Evolutionary conservation across 1,284 basidiomycete genomes (phyloP).

Genomic region (Neolentinus lepideus): DNA sequence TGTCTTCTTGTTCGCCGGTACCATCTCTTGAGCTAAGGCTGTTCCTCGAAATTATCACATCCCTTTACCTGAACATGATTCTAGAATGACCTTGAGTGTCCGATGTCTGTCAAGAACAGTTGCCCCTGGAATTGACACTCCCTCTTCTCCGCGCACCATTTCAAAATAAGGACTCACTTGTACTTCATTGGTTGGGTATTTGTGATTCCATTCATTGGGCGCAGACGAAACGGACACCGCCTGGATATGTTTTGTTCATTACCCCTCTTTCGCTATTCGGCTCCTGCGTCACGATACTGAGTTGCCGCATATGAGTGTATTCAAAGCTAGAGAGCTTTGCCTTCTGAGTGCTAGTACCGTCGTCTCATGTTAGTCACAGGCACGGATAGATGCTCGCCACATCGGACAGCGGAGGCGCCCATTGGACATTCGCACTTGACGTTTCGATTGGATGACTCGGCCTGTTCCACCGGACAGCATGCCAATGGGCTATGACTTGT

Average conservation of each 20-base stretch:
- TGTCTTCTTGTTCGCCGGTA: background rate
- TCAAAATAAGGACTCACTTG: background rate
- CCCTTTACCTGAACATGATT: background rate
- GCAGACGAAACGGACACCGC: background rate
- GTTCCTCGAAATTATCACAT: background rate
- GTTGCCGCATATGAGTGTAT: background rate
- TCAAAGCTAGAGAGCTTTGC: background rate
- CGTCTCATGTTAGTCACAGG: background rate
- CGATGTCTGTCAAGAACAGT: background rate
- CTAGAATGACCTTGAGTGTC: background rate
- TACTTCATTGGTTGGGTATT: background rate
- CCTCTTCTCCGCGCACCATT: background rate
- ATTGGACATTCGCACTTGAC: background rate
- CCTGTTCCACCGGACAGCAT: background rate
- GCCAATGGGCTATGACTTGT: background rate
- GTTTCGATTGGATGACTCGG: background rate
- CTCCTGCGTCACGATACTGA: background rate
- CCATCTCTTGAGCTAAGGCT: background rate
- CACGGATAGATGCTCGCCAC: background rate
- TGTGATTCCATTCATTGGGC: background rate
- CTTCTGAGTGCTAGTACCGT: background rate
- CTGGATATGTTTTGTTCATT: background rate
- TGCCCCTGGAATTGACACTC: background rate
- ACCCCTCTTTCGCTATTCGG: background rate
- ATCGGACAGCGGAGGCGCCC: background rate